Percentiles rank a stretch among this genome's conserved stretches.
Evolutionary conservation across 2,329 filamentous ascomycete genomes (phyloP).

Genomic region (Trichophyton simii): DNA sequence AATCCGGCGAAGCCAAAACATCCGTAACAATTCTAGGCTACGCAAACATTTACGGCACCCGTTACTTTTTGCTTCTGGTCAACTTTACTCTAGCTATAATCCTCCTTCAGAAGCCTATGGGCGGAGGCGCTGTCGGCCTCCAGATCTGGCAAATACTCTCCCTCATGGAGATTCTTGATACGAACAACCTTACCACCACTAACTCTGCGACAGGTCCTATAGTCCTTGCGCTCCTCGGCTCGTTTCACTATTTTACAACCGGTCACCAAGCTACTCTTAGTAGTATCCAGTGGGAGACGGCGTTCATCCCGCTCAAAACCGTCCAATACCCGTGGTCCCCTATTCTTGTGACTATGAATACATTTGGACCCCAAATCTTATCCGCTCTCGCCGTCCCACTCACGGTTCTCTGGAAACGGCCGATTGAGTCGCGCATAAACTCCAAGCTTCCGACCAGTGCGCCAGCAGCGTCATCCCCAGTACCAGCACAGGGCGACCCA

Average conservation of each 20-base stretch:
- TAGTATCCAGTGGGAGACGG: constrained; percentile 90
- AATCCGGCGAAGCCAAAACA: constrained; percentile 30
- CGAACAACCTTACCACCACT: constrained; percentile 49
- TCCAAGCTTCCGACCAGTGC: constrained; percentile 12
- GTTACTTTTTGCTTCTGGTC: constrained; percentile 72
- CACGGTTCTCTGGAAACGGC: constrained; percentile 77
- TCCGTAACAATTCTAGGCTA: constrained; percentile 75
- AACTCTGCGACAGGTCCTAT: constrained; percentile 62
- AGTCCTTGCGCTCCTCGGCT: constrained; percentile 74
- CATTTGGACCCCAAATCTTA: constrained; percentile 77
- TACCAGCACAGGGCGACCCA: background rate
- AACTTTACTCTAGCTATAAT: constrained; percentile 66
- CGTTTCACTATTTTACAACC: constrained; percentile 94
- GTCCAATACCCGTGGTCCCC: constrained; percentile 86
- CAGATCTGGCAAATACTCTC: constrained; percentile 83
- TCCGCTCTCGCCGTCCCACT: constrained; percentile 69
- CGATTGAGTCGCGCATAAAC: constrained; percentile 49
- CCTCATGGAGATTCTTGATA: constrained; percentile 51
- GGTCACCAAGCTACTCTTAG: constrained; percentile 82
- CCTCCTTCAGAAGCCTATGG: constrained; percentile 88
- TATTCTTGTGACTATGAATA: constrained; percentile 69
- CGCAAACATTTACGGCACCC: constrained; percentile 80
- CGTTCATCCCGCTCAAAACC: constrained; percentile 74
- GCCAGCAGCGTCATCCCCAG: constrained; percentile 17
- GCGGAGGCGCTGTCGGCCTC: constrained; percentile 67